Evolutionary conservation across 2,329 filamentous ascomycete genomes (phyloP), one percentile per base, ranked within the genome.

Genomic region (Gliomastix tumulicola): DNA sequence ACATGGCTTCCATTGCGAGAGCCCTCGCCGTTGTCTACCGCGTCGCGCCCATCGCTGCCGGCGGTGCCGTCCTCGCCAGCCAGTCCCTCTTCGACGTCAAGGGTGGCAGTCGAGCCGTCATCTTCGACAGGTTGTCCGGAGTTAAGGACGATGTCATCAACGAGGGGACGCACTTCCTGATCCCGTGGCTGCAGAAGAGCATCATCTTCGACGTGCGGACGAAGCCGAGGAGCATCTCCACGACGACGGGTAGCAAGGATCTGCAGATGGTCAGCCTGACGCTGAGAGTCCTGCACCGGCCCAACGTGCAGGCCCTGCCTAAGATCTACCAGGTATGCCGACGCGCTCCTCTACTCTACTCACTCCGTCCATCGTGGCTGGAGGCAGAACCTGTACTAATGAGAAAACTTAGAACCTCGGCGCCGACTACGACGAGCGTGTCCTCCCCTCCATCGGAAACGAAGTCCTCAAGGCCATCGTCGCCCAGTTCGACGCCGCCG

Each of bases 251-350:
- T 41, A 90, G 84, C 76, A 98, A 98, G 79, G 92, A 98, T 69
- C 66, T 98, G 74, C 92, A 98, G 72, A 98, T 98, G 92, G 92
- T 98, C 56, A 96, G 88, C 75, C 76, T 98, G 74, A 98, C 92
- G 37, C 75, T 98, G 59, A 79, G 92, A 64, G 92, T 98, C 46
- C 67, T 98, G 62, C 90, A 97, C 68, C 77, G 94, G 51, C 92
- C 94, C 6, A 90, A 95, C 39, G 90, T 98, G 53, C 80, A 87
- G 71, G 79, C 82, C 53, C 71, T 98, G 57, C 94, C 92, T 42
- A 94, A 90, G 71, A 98, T 98, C 56, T 98, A 98, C 74, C 92
- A 97, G 79, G 90, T 96, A 66, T 41, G 49, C 25, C 25, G 4
- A 28, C n/a, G 25, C 13, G 17, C 13, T 16, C 17, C 20, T n/a